phyloP scores from a whole-genome alignment of 495 filamentous ascomycete genomes.

The Aspergillus campestris region DNA sequence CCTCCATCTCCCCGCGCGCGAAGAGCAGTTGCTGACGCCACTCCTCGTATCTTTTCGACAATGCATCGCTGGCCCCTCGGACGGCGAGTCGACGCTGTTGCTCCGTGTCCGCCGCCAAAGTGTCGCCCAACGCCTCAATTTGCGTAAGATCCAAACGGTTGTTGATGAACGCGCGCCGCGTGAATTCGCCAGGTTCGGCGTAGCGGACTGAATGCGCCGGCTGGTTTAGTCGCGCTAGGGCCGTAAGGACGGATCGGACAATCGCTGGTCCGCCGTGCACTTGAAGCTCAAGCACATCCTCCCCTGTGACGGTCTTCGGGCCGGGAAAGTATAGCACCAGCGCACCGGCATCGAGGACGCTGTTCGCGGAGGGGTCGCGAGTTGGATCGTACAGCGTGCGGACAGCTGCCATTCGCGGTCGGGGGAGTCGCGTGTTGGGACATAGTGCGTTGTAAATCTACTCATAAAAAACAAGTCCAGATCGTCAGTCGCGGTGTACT shows the following conservation, averaged over 20 bases:
- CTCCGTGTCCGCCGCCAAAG: constrained; percentile 80
- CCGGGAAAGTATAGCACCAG: constrained; percentile 81
- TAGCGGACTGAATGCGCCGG: constrained; percentile 54
- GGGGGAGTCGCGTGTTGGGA: constrained; percentile 53
- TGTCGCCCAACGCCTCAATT: constrained; percentile 84
- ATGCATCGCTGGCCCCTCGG: constrained; percentile 57
- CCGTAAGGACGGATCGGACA: constrained; percentile 72
- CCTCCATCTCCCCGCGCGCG: constrained; percentile 86
- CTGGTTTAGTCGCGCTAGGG: constrained; percentile 49
- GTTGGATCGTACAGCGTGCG: constrained; percentile 67
- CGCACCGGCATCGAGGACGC: constrained; percentile 70
- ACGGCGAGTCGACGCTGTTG: constrained; percentile 85
- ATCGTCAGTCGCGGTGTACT: constrained; percentile 7
- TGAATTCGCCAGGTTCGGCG: constrained; percentile 94
- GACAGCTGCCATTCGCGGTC: constrained; percentile 66
- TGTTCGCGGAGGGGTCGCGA: constrained; percentile 22
- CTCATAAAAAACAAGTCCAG: constrained; percentile 1
- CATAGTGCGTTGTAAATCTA: constrained; percentile 75
- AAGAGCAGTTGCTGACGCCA: constrained; percentile 74
- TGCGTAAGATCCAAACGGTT: constrained; percentile 81
- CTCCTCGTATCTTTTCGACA: constrained; percentile 72
- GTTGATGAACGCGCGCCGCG: constrained; percentile 84
- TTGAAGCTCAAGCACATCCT: constrained; percentile 88
- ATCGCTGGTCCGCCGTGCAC: constrained; percentile 89
- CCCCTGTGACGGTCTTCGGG: constrained; percentile 80